These are phyloP conservation scores for Pleurotus platypus DNA, from an alignment of 768 basidiomycete genomes.

Conservation along the genomic window DNA sequence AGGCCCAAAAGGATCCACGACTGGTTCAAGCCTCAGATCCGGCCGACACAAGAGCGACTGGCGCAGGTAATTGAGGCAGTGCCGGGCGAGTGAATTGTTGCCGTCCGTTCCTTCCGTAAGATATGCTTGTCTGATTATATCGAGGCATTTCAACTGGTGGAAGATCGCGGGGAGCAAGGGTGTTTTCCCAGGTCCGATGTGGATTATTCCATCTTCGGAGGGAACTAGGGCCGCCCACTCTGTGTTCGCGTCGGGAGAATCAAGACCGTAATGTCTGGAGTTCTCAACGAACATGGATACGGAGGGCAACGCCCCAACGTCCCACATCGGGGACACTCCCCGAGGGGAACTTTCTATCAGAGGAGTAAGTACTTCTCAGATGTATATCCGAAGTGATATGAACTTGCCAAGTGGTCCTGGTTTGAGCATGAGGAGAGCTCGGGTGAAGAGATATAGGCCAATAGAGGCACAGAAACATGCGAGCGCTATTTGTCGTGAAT, in stretches of 20 bases:
- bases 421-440: neutral
- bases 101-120: constrained; percentile 5
- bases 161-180: constrained; percentile 19
- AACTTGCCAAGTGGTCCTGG: no score
- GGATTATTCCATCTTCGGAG: neutral
- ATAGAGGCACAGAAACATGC: neutral
- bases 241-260: neutral
- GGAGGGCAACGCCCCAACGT: constrained; percentile 1
- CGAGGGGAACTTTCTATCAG: neutral
- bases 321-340: constrained; percentile 4
- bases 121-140: constrained; percentile 26
- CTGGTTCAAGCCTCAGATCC: constrained; percentile 16
- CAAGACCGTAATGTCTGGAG: constrained; percentile 3
- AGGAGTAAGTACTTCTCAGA: neutral
- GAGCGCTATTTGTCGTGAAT: neutral
- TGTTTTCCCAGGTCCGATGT: neutral
- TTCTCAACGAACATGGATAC: constrained; percentile 8
- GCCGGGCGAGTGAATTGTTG: constrained; percentile 11
- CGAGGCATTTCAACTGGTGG: constrained; percentile 36
- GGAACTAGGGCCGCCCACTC: constrained; percentile 6
- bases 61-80: constrained; percentile 31
- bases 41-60: constrained; percentile 27
- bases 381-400: no score
- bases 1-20: constrained; percentile 6
- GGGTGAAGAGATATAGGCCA: neutral